These are phyloP conservation scores for Madurella mycetomatis DNA, from an alignment of 2,329 filamentous ascomycete species.

Conservation along the genomic window DNA sequence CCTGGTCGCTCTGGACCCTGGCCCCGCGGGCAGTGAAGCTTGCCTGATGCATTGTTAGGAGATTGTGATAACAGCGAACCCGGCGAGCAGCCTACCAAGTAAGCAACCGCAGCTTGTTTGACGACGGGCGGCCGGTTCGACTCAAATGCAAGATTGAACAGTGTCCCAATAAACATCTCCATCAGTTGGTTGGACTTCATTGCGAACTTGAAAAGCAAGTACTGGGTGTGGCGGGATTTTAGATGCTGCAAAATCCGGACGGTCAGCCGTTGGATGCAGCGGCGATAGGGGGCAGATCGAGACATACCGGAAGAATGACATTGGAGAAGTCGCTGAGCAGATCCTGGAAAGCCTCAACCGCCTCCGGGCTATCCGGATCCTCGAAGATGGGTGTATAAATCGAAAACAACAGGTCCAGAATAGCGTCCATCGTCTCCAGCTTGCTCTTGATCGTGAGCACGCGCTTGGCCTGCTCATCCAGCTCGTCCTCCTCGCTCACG, in stretches of 20 bases:
- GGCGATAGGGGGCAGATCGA: not conserved
- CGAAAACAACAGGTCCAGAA: slow-evolving; percentile 82
- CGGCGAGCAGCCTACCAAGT: slow-evolving; percentile 51
- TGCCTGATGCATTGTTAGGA: slow-evolving; percentile 32
- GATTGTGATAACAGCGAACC: not conserved
- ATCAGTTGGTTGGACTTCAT: slow-evolving; percentile 75
- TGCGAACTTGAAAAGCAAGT: slow-evolving; percentile 91
- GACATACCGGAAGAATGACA: slow-evolving; percentile 70
- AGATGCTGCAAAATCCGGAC: slow-evolving; percentile 14
- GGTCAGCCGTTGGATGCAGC: slow-evolving; percentile 1
- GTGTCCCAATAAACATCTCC: slow-evolving; percentile 75
- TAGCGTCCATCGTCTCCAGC: slow-evolving; percentile 85
- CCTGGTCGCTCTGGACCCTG: slow-evolving; percentile 68
- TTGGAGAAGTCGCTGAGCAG: slow-evolving; percentile 81
- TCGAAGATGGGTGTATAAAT: slow-evolving; percentile 73
- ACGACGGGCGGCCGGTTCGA: slow-evolving; percentile 65
- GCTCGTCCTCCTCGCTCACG: slow-evolving; percentile 63
- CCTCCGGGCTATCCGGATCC: slow-evolving; percentile 62
- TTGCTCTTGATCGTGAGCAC: slow-evolving; percentile 73
- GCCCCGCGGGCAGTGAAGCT: slow-evolving; percentile 91
- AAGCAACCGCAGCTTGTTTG: slow-evolving; percentile 82
- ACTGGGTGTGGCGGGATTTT: slow-evolving; percentile 85
- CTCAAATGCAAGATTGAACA: slow-evolving; percentile 67
- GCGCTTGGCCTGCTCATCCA: slow-evolving; percentile 57
- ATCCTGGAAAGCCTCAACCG: slow-evolving; percentile 69